These are phyloP conservation scores for Vicia faba DNA, from an alignment of 306 rosid genomes.

Conservation along the genomic window DNA sequence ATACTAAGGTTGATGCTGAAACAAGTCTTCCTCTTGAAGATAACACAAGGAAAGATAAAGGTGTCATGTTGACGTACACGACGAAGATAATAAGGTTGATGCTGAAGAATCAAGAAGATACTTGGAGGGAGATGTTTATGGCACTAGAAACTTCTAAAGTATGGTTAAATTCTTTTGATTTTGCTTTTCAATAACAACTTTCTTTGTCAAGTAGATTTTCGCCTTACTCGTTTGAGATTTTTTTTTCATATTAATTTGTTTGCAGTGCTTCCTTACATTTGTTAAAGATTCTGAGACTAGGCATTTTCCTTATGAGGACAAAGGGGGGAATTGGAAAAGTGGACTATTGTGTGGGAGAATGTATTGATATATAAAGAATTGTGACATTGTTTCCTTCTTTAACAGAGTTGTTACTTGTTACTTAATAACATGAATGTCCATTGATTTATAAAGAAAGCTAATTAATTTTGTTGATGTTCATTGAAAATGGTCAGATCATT, in stretches of 20 bases:
- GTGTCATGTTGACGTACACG: constrained; percentile 69
- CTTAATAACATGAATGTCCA: too few relatives aligned
- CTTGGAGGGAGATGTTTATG: constrained; percentile 90
- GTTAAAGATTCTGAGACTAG: constrained; percentile 8
- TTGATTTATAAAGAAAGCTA: too few relatives aligned
- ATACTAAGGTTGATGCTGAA: constrained; percentile 34
- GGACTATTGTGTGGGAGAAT: constrained; percentile 16
- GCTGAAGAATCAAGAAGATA: constrained; percentile 61
- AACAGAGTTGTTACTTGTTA: too few relatives aligned
- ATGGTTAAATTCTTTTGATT: constrained; percentile 30
- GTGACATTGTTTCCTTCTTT: too few relatives aligned
- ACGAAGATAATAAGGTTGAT: constrained; percentile 36
- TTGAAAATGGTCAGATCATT: constrained; percentile 1
- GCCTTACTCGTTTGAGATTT: neutral
- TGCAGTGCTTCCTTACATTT: constrained; percentile 3
- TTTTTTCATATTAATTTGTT: neutral
- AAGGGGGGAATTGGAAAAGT: constrained; percentile 4
- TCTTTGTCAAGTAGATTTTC: constrained; percentile 1
- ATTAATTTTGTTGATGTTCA: constrained; percentile 1
- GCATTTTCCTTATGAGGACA: neutral
- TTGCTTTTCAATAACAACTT: constrained; percentile 9
- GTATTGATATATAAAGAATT: neutral
- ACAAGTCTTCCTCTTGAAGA: constrained; percentile 29
- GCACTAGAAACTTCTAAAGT: constrained; percentile 80
- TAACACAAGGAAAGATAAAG: constrained; percentile 41